Percentiles rank a stretch among this genome's conserved stretches.
Conservation (phyloP, 78 protist species). For the Tieghemostelium lacteum region DNA sequence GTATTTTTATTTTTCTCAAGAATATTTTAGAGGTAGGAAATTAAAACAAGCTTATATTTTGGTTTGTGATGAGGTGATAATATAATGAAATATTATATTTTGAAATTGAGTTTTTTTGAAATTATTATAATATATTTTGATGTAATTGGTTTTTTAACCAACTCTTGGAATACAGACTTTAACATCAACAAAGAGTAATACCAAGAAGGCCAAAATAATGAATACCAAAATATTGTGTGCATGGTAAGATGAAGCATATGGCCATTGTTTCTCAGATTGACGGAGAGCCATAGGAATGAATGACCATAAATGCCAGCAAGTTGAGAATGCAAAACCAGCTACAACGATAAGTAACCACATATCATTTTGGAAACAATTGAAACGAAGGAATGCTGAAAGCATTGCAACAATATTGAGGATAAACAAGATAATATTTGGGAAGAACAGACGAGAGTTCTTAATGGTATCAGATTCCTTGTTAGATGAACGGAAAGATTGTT, state of each 20-base stretch:
- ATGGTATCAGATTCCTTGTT: conserved; percentile 80
- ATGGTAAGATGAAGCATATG: conserved; percentile 78
- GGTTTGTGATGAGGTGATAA: too few species aligned
- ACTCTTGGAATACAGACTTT: conserved; percentile 79
- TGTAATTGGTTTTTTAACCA: conserved; percentile 29
- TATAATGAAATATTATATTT: too few species aligned
- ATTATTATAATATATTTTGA: too few species aligned
- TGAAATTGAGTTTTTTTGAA: too few species aligned
- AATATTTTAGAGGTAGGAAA: too few species aligned
- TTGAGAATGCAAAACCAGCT: conserved; percentile 73
- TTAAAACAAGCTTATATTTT: too few species aligned
- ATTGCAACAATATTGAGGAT: conserved; percentile 54
- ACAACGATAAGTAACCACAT: conserved; percentile 73
- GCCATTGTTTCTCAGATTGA: conserved; percentile 79
- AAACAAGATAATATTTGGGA: conserved; percentile 44
- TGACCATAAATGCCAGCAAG: conserved; percentile 79
- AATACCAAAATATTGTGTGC: conserved; percentile 71
- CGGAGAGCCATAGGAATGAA: conserved; percentile 81
- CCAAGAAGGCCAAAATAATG: conserved; percentile 69
- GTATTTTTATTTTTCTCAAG: too few species aligned
- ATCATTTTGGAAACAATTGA: conserved; percentile 80
- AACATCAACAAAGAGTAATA: conserved; percentile 63
- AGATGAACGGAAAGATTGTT: conserved; percentile 79
- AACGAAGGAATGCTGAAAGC: conserved; percentile 47
- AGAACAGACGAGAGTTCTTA: conserved; percentile 72